These are phyloP conservation scores for Pestalotiopsis sp. DNA, from an alignment of 2,329 filamentous ascomycete genomes.

Conservation along the genomic window DNA sequence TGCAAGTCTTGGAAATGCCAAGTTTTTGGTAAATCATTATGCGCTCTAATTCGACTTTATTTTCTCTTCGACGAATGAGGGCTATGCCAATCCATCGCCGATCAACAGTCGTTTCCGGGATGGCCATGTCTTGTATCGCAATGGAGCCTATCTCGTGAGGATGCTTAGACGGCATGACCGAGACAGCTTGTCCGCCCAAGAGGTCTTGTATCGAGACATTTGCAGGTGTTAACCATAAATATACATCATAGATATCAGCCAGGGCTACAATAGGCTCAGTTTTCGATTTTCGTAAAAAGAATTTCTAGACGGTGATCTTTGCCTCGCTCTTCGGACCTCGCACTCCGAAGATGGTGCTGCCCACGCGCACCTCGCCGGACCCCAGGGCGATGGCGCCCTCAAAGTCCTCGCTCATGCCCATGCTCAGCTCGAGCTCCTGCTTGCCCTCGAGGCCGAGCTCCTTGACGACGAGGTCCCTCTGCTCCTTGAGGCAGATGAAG, in stretches of 20 bases:
- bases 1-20: too few relatives aligned
- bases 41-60: too few relatives aligned
- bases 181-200: neutral
- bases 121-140: neutral
- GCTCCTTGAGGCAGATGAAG: constrained; percentile 70
- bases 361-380: constrained; percentile 87
- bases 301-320: constrained; percentile 57
- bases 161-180: neutral
- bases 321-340: constrained; percentile 80
- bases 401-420: constrained; percentile 98
- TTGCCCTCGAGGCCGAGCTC: constrained; percentile 54
- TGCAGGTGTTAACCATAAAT: neutral
- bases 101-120: neutral
- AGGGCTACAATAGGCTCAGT: neutral
- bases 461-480: constrained; percentile 69
- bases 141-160: neutral
- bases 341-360: constrained; percentile 90
- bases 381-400: constrained; percentile 84
- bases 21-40: too few relatives aligned
- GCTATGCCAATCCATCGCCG: neutral
- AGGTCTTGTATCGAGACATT: neutral
- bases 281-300: neutral
- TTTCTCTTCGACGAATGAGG: too few relatives aligned
- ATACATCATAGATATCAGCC: accelerated
- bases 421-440: constrained; percentile 77